A percentile compares a stretch with the other conserved stretches of the same genome.
These are phyloP conservation scores for Aspergillus fructus DNA, from an alignment of 2,329 filamentous ascomycete genomes.

Conservation along the genomic window DNA sequence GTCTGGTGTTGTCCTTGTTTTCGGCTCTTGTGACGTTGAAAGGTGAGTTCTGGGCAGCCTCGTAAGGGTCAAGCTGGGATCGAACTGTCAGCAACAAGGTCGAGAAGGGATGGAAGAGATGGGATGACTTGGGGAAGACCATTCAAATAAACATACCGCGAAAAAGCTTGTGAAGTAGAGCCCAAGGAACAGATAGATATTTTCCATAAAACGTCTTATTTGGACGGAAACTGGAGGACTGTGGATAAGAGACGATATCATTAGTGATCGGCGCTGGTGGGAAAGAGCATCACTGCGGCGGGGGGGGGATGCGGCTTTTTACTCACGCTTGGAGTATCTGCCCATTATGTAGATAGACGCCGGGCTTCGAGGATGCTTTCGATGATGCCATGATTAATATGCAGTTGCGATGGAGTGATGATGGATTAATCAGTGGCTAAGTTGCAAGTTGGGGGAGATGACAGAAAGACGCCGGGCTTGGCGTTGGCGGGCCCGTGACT, in stretches of 20 bases:
- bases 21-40: conserved; percentile 44
- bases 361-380: conserved; percentile 24
- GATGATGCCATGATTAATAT: conserved; percentile 31
- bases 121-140: not conserved
- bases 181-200: conserved; percentile 48
- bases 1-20: conserved; percentile 23
- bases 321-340: conserved; percentile 37
- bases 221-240: conserved; percentile 49
- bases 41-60: conserved; percentile 44
- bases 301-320: not conserved
- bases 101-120: not conserved
- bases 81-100: conserved; percentile 14
- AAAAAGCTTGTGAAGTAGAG: conserved; percentile 51
- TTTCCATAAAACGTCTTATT: conserved; percentile 40
- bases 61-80: conserved; percentile 46
- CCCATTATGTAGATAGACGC: conserved; percentile 42
- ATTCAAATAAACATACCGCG: conserved; percentile 36
- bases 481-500: conserved; percentile 17
- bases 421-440: conserved; percentile 5
- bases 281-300: not conserved
- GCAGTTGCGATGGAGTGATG: not conserved
- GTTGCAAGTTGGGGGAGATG: not conserved
- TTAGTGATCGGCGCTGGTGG: conserved; percentile 5
- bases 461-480: conserved; percentile 1
- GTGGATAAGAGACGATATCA: conserved; percentile 4